A percentile compares a stretch with the other conserved stretches of the same genome.
phyloP scores from a whole-genome alignment of 1,284 basidiomycete genomes.

The Psilocybe mexicana region DNA sequence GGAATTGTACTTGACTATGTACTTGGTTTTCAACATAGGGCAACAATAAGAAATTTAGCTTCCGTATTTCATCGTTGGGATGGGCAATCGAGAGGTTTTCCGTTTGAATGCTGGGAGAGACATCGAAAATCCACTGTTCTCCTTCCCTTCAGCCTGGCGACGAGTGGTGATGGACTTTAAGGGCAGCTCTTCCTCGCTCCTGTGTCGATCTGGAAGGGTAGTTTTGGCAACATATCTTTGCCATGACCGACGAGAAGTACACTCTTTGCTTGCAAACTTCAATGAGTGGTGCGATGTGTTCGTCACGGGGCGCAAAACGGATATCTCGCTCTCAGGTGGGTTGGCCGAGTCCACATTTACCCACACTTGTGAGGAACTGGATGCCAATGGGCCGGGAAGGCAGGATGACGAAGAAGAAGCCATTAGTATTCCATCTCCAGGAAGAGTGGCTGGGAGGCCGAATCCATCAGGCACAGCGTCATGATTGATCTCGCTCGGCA shows the following conservation, averaged over 20 bases:
- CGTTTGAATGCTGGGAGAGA: conserved; percentile 10
- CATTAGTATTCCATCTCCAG: background rate
- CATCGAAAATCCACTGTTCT: conserved; percentile 9
- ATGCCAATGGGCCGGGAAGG: conserved; percentile 9
- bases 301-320: background rate
- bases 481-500: background rate
- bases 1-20: background rate
- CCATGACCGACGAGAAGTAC: conserved; percentile 17
- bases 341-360: conserved; percentile 4
- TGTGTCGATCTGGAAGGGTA: background rate
- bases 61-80: background rate
- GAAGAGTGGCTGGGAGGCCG: background rate
- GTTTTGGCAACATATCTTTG: conserved; percentile 9
- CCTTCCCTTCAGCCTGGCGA: background rate
- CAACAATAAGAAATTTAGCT: background rate
- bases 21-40: background rate
- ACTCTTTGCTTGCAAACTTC: conserved; percentile 14
- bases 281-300: background rate
- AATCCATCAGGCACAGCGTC: background rate
- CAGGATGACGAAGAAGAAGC: background rate
- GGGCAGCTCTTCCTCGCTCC: background rate
- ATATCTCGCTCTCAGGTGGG: background rate
- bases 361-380: conserved; percentile 12
- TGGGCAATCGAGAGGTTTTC: conserved; percentile 15
- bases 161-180: background rate